Base-by-base conservation (phyloP, 176 grass and related monocot genomes). In the Phoenix dactylifera region DNA sequence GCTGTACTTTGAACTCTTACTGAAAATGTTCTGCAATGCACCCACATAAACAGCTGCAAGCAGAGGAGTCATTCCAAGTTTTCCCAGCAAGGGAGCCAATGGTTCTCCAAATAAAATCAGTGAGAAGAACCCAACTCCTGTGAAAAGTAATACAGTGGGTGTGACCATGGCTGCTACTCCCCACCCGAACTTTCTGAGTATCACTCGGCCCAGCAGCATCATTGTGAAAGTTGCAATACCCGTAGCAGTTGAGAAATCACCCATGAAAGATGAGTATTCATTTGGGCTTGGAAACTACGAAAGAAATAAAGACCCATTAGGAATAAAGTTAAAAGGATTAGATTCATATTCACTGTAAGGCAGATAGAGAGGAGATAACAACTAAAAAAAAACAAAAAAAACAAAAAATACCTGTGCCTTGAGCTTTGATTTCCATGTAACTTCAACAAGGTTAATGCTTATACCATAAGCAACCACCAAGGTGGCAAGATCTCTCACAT, bases 1-100 rank as follows among this genome's bases (percentile, higher is more conserved):
- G 59, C 93, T 98, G 76, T 98, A 98, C 50, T 98, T 98, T 65
- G 93, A 87, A 70, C 93, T 98, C 82, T 98, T 98, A 72, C 93
- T 98, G 84, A 98, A 98, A 77, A 98, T 98, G 55, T 98, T 98
- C 73, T 98, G 93, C 59, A 98, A 19, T 61, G 93, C 93, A 24
- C 93, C 93, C 60, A 98, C 76, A 82, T 92, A 98, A 53, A 98
- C 93, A 19, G 87, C 93, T 16, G 93, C 87, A 69, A 98, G 93
- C 32, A 98, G 72, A 82, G 93, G 93, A 0, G 93, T 88, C 78
- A 98, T 76, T 50, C 93, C 93, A 58, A 98, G 60, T 17, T 63
- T 80, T 28, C 81, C 82, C 15, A 98, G 66, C 28, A 92, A 32
- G 63, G 93, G 93, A 67, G 76, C 70, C 51, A 98, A 62, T 25